These are phyloP conservation scores for Metrosideros polymorpha DNA, from an alignment of 441 rosid species.

Conservation along the genomic window DNA sequence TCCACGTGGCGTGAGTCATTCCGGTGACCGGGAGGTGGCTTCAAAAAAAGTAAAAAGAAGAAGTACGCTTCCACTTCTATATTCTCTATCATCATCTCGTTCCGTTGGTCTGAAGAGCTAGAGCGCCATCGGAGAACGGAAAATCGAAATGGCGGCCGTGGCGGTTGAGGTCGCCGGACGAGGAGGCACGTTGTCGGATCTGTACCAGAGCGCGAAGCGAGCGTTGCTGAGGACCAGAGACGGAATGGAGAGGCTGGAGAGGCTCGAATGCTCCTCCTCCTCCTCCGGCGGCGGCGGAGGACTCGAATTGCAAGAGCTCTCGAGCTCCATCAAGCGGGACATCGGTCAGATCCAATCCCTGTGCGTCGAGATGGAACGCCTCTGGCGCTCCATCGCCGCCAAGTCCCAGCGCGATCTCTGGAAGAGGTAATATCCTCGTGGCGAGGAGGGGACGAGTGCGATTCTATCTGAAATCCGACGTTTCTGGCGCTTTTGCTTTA, in stretches of 20 bases:
- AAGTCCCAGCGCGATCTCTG: conserved; percentile 96
- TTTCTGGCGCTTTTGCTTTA: background rate
- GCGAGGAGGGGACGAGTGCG: background rate
- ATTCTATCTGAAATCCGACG: background rate
- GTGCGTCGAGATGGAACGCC: conserved; percentile 70
- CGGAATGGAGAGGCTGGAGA: conserved; percentile 78
- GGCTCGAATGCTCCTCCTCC: conserved; percentile 52
- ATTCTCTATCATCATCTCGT: background rate
- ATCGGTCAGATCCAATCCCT: conserved; percentile 65
- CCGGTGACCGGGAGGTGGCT: background rate
- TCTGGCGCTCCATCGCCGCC: conserved; percentile 75
- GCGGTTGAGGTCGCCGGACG: conserved; percentile 27
- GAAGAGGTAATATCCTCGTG: conserved; percentile 43
- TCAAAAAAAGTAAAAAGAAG: background rate
- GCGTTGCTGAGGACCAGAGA: conserved; percentile 58
- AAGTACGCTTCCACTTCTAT: background rate
- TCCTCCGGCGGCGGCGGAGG: conserved; percentile 19
- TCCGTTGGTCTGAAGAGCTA: background rate
- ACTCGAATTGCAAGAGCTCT: conserved; percentile 64
- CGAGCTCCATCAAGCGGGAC: conserved; percentile 65
- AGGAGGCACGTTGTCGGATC: conserved; percentile 49
- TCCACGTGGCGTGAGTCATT: background rate
- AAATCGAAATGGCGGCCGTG: background rate
- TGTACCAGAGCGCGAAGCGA: conserved; percentile 51
- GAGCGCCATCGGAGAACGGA: background rate